A percentile compares a stretch with the other conserved stretches of the same genome.
Conservation (phyloP, 352 stramenopile genomes). For the Globisporangium recalcitrans region DNA sequence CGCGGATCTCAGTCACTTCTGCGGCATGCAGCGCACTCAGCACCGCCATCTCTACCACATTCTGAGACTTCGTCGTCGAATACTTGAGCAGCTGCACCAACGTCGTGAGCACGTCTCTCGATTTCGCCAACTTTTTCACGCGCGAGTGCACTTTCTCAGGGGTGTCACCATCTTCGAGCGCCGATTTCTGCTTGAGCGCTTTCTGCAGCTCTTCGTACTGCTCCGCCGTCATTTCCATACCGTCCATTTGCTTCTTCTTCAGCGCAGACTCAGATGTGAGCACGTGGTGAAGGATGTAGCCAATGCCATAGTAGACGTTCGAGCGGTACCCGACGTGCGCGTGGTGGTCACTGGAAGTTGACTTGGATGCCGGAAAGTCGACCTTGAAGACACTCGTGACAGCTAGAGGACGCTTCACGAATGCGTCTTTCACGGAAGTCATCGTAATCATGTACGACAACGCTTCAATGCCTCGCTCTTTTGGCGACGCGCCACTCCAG, state of each 20-base stretch:
- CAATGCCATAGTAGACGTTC: slow-evolving; percentile 92
- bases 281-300: slow-evolving; percentile 92
- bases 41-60: slow-evolving; percentile 72
- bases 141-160: slow-evolving; percentile 61
- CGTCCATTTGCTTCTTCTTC: slow-evolving; percentile 94
- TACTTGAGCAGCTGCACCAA: slow-evolving; percentile 79
- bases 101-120: slow-evolving; percentile 58
- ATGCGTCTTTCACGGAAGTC: slow-evolving; percentile 73
- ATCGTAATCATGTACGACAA: slow-evolving; percentile 84
- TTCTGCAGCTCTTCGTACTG: slow-evolving; percentile 97
- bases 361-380: slow-evolving; percentile 41
- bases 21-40: slow-evolving; percentile 64
- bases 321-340: slow-evolving; percentile 53
- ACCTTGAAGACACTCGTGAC: slow-evolving; percentile 69
- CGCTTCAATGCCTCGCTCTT: slow-evolving; percentile 77
- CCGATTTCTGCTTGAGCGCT: slow-evolving; percentile 91
- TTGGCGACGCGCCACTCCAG: slow-evolving; percentile 68
- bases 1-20: slow-evolving; percentile 56
- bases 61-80: slow-evolving; percentile 62
- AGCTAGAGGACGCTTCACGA: slow-evolving; percentile 49
- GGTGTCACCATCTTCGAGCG: slow-evolving; percentile 88
- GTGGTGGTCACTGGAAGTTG: slow-evolving; percentile 22
- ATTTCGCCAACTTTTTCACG: slow-evolving; percentile 48
- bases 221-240: slow-evolving; percentile 95
- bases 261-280: slow-evolving; percentile 92